Conservation (phyloP, 805 yeast genomes). For the Blastobotrys terrestris region DNA sequence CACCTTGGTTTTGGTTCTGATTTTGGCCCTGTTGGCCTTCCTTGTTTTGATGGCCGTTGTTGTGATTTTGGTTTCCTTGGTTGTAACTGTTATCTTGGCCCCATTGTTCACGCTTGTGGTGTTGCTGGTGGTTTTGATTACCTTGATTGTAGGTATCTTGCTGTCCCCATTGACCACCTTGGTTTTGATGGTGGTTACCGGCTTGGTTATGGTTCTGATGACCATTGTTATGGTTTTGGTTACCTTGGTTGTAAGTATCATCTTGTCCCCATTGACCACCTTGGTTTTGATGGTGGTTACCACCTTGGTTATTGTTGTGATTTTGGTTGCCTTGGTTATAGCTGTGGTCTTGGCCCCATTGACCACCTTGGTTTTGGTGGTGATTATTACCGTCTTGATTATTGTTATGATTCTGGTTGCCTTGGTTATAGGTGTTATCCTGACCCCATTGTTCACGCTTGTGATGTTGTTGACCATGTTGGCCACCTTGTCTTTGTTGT, state of each 20-base stretch:
- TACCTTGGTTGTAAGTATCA: not conserved
- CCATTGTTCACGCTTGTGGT: not conserved
- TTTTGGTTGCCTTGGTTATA: not conserved
- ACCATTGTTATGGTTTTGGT: not conserved
- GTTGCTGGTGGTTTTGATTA: not conserved
- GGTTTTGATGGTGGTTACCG: not conserved
- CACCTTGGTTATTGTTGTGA: not conserved
- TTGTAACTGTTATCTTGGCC: not conserved
- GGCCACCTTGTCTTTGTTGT: not conserved
- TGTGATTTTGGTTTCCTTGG: not conserved
- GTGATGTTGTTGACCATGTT: not conserved
- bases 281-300: not conserved
- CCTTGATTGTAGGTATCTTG: not conserved
- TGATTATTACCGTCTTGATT: not conserved
- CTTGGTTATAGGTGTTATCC: not conserved
- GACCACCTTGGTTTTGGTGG: not conserved
- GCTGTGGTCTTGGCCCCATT: not conserved
- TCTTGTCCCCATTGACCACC: not conserved
- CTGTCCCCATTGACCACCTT: not conserved
- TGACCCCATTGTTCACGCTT: not conserved
- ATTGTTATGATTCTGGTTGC: not conserved
- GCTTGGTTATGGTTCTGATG: not conserved
- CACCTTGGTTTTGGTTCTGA: not conserved
- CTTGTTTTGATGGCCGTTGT: not conserved
- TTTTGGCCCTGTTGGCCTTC: not conserved